Conservation (phyloP, 768 basidiomycete species). For the Kwoniella sp. region DNA sequence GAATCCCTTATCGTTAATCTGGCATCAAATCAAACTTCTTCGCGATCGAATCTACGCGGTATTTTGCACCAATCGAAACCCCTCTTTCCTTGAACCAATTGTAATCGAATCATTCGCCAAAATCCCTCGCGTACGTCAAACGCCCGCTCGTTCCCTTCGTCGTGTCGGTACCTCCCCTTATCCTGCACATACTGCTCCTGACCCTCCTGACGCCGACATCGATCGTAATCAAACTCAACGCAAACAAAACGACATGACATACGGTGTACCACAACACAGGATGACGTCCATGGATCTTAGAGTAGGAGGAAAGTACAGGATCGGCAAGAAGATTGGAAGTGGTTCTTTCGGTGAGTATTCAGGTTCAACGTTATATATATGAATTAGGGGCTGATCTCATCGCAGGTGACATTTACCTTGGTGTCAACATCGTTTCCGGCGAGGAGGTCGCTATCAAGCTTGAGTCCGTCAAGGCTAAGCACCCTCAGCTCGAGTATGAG, state of each 20-base stretch:
- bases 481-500: slow-evolving; percentile 94
- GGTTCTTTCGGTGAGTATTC: slow-evolving; percentile 87
- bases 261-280: slow-evolving; percentile 23
- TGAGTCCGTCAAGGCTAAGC: slow-evolving; percentile 99
- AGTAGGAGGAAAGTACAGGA: slow-evolving; percentile 71
- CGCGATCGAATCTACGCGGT: not conserved
- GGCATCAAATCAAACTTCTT: slow-evolving; percentile 12
- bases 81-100: not conserved
- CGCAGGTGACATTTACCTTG: slow-evolving; percentile 95
- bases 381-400: slow-evolving; percentile 14
- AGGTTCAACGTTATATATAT: not conserved
- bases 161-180: slow-evolving; percentile 12
- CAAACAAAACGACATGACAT: slow-evolving; percentile 11
- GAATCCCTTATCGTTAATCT: slow-evolving; percentile 2
- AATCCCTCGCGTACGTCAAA: slow-evolving; percentile 14
- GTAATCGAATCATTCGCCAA: slow-evolving; percentile 10
- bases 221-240: not conserved
- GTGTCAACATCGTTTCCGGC: slow-evolving; percentile 99
- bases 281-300: slow-evolving; percentile 55
- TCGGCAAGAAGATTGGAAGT: slow-evolving; percentile 99
- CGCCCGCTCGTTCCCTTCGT: slow-evolving; percentile 15
- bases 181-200: not conserved
- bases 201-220: not conserved
- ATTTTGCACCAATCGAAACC: slow-evolving; percentile 1
- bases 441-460: slow-evolving; percentile 99